Evolutionary conservation across 2,329 filamentous ascomycete species (phyloP).

Genomic region (Trichoderma koningiopsis): DNA sequence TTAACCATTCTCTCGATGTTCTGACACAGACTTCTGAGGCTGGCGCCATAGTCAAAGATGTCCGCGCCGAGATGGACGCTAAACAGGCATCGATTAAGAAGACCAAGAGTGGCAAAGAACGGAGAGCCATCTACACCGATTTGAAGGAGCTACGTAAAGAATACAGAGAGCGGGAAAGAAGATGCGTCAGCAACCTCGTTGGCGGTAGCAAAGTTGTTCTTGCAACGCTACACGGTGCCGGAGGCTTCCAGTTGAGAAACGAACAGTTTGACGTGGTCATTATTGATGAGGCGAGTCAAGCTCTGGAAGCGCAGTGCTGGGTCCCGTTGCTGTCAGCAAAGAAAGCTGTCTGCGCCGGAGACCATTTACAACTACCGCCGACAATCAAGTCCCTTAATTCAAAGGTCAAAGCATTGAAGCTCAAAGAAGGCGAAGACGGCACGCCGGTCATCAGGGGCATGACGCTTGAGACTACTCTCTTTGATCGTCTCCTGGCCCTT

Average conservation of each 20-base stretch:
- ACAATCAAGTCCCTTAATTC: conserved; percentile 82
- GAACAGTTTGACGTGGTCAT: conserved; percentile 91
- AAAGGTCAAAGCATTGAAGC: conserved; percentile 45
- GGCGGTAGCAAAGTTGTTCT: conserved; percentile 82
- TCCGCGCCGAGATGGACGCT: conserved; percentile 88
- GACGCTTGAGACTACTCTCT: conserved; percentile 84
- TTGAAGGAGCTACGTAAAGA: conserved; percentile 85
- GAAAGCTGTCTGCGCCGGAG: conserved; percentile 89
- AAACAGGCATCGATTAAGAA: conserved; percentile 90
- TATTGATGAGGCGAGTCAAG: conserved; percentile 95
- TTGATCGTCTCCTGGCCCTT: conserved; percentile 80
- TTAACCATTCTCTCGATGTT: conserved; percentile 88
- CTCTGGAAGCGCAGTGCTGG: conserved; percentile 96
- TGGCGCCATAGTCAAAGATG: conserved; percentile 83
- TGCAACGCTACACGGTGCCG: conserved; percentile 89
- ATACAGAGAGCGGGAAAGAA: conserved; percentile 79
- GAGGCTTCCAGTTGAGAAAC: conserved; percentile 77
- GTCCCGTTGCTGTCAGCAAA: conserved; percentile 78
- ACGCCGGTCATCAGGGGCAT: conserved; percentile 52
- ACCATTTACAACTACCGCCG: conserved; percentile 90
- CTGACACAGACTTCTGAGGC: conserved; percentile 89
- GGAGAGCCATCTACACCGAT: conserved; percentile 80
- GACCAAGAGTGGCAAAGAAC: conserved; percentile 77
- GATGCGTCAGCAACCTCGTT: conserved; percentile 77
- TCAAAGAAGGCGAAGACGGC: conserved; percentile 41